phyloP scores from a whole-genome alignment of 148 eudicot genomes.

The Agrostemma githago region DNA sequence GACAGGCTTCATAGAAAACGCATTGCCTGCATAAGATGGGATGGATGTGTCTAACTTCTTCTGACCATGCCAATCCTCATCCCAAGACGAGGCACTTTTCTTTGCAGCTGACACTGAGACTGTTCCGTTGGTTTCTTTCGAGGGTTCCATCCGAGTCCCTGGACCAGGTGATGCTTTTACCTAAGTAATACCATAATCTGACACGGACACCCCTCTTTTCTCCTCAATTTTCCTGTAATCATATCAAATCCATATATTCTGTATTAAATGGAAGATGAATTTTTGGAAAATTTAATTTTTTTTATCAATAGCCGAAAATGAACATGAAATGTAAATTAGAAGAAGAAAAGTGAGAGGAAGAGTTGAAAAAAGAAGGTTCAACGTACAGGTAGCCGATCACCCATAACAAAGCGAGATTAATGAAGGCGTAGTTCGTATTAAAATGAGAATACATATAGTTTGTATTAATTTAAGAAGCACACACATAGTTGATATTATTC shows the following conservation, averaged over 20 bases:
- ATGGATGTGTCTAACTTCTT: constrained; percentile 27
- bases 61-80: constrained; percentile 69
- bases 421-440: too few species aligned
- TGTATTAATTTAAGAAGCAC: too few species aligned
- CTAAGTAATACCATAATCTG: constrained; percentile 54
- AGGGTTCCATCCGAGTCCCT: constrained; percentile 24
- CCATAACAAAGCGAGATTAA: too few species aligned
- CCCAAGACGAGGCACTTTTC: constrained; percentile 68
- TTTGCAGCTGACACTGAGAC: constrained; percentile 38
- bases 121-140: constrained; percentile 35
- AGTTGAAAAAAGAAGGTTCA: too few species aligned
- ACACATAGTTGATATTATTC: too few species aligned
- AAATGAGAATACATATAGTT: too few species aligned
- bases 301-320: too few species aligned
- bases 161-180: constrained; percentile 40
- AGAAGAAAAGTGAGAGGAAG: too few species aligned
- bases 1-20: constrained; percentile 38
- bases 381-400: too few species aligned
- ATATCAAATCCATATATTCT: not conserved
- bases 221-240: constrained; percentile 76
- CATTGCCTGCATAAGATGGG: constrained; percentile 29
- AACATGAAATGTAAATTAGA: too few species aligned
- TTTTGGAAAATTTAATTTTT: too few species aligned
- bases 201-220: constrained; percentile 74
- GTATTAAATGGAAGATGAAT: too few species aligned